Evolutionary conservation across 1,284 basidiomycete species (phyloP).

Genomic region (Papiliotrema fonsecae): DNA sequence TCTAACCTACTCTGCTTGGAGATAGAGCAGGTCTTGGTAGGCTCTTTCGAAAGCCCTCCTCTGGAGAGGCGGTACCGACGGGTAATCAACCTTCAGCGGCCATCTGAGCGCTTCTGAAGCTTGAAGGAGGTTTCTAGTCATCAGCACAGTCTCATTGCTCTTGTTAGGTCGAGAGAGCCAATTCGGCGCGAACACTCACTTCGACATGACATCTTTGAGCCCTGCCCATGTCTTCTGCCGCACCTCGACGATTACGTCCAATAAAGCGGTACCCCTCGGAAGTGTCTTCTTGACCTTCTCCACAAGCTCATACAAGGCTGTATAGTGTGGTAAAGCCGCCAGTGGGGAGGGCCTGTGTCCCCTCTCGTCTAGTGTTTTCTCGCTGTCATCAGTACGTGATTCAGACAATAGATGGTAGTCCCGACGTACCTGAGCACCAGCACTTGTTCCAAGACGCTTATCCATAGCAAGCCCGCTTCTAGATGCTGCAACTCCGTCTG

Average conservation of each 20-base stretch:
- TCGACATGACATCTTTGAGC: constrained; percentile 61
- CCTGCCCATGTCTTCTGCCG: constrained; percentile 66
- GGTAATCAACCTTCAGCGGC: constrained; percentile 68
- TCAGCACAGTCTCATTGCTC: constrained; percentile 10
- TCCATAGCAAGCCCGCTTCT: constrained; percentile 68
- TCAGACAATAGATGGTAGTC: neutral
- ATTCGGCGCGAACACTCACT: constrained; percentile 51
- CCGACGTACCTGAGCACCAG: constrained; percentile 63
- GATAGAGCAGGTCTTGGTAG: constrained; percentile 65
- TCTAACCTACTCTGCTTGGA: constrained; percentile 67
- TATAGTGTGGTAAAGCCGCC: constrained; percentile 56
- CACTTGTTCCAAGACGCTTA: constrained; percentile 65
- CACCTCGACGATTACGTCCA: constrained; percentile 52
- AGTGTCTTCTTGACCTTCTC: constrained; percentile 41
- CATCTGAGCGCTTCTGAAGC: constrained; percentile 70
- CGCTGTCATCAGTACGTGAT: constrained; percentile 22
- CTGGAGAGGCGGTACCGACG: constrained; percentile 52
- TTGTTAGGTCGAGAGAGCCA: no score
- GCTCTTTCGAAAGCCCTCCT: constrained; percentile 64
- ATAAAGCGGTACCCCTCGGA: constrained; percentile 53
- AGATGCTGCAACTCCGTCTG: constrained; percentile 69
- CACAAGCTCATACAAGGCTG: constrained; percentile 60
- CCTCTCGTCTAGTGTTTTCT: constrained; percentile 33
- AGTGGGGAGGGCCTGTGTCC: constrained; percentile 49
- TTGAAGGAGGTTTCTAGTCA: constrained; percentile 56